Evolutionary conservation across 352 stramenopile species (phyloP), one percentile per base, ranked within the genome.

Genomic region (Thalassiosira livingstoniorum): DNA sequence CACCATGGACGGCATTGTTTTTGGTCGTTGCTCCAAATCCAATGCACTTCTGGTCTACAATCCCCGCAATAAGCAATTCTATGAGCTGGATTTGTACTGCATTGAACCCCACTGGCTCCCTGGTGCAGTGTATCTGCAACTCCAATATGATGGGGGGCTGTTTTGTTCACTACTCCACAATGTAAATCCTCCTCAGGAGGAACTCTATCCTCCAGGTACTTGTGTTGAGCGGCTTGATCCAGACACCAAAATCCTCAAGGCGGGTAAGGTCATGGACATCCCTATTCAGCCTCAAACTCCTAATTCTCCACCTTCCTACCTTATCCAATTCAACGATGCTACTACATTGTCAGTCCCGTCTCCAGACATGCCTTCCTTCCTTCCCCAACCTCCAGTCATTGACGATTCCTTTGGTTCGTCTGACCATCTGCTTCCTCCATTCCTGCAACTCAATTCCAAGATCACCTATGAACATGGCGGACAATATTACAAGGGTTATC

Each of bases 31-130:
- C 18, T 25, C 54, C 5, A 43, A 27, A 32, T 62, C 55, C 0
- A 75, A 75, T 43, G 60, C 54, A 13, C 39, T 75, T 0, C 1
- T 54, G 3, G 71, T 80, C 31, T 80, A 75, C 54, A 80, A 74
- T 68, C 63, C 73, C 21, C 11, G 71, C 25, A 75, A 13, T 5
- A 39, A 55, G 7, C 27, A 43, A 1, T 80, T 67, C 31, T 80
- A 80, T 34, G 39, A 25, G 3, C 60, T 63, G 1, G 2, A n/a
- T 11, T 45, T 29, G 5, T 73, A 54, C 63, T 63, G 58, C 5
- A 29, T 75, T 11, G 42, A 80, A 21, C 23, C 71, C 43, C 1
- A 21, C 21, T 10, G n/a, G 0, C 63, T 75, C 4, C 63, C 73
- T 0, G n/a, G 43, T n/a, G n/a, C n/a, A n/a, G 7, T 18, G 11